Evolutionary conservation across 164 flowering plant species (phyloP).

Genomic region (Chimonanthus salicifolius): DNA sequence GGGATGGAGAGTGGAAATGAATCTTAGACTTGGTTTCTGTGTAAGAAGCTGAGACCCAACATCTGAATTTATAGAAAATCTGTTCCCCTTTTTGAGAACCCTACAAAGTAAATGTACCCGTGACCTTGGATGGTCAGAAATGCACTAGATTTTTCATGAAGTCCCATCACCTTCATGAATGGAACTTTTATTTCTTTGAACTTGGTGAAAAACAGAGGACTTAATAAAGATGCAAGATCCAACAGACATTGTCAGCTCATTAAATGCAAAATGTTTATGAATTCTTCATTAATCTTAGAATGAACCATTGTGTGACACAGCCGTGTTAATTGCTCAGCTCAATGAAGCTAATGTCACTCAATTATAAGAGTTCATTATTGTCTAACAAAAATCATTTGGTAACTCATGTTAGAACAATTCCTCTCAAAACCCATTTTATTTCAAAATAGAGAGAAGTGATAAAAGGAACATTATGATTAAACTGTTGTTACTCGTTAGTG

Average conservation of each 20-base stretch:
- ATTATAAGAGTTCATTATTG: background rate
- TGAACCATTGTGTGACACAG: background rate
- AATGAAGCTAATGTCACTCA: background rate
- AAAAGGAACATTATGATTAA: no score
- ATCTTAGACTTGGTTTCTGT: background rate
- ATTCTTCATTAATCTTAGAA: background rate
- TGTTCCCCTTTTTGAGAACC: background rate
- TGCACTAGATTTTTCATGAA: constrained; percentile 13
- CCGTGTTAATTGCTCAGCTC: background rate
- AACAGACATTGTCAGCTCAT: background rate
- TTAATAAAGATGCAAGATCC: background rate
- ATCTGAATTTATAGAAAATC: constrained; percentile 6
- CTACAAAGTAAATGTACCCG: background rate
- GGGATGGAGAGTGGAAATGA: background rate
- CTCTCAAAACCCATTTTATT: no score
- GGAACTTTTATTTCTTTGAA: background rate
- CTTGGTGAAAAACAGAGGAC: background rate
- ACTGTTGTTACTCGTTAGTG: no score
- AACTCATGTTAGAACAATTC: no score
- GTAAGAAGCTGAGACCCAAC: background rate
- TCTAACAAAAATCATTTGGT: no score
- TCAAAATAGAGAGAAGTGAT: no score
- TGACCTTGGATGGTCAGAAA: constrained; percentile 10
- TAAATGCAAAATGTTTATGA: background rate
- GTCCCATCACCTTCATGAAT: background rate